Conservation (phyloP, 371 early-diverging fungal species). For the Circinella minor region DNA sequence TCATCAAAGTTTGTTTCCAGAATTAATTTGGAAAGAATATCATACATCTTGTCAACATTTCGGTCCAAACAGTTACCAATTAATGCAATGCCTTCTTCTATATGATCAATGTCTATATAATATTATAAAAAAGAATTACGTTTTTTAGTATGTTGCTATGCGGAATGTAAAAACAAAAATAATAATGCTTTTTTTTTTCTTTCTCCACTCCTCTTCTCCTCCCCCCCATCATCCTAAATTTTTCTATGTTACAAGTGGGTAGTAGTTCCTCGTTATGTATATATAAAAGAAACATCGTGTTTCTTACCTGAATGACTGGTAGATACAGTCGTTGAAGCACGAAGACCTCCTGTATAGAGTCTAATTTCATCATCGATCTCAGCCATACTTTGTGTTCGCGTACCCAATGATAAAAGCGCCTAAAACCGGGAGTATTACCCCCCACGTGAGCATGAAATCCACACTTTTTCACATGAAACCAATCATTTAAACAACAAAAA, state of each 20-base stretch:
- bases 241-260: not conserved
- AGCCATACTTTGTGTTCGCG: conserved; percentile 72
- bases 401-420: conserved; percentile 87
- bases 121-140: no score
- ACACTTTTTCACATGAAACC: conserved; percentile 7
- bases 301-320: conserved; percentile 64
- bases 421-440: conserved; percentile 16
- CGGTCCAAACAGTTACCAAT: conserved; percentile 75
- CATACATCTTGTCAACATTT: conserved; percentile 78
- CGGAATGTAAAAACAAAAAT: not conserved
- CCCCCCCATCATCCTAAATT: not conserved
- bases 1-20: conserved; percentile 81
- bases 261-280: no score
- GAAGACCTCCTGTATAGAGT: conserved; percentile 86
- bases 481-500: not conserved
- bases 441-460: conserved; percentile 5
- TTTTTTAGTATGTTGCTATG: no score
- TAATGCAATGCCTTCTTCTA: conserved; percentile 64
- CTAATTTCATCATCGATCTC: conserved; percentile 90
- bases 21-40: conserved; percentile 70
- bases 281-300: not conserved
- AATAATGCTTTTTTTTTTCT: not conserved
- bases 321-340: conserved; percentile 66
- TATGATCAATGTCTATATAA: conserved; percentile 49
- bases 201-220: no score